These are phyloP conservation scores for Neurospora cerealis DNA, from an alignment of 495 filamentous ascomycete genomes.

Conservation along the genomic window DNA sequence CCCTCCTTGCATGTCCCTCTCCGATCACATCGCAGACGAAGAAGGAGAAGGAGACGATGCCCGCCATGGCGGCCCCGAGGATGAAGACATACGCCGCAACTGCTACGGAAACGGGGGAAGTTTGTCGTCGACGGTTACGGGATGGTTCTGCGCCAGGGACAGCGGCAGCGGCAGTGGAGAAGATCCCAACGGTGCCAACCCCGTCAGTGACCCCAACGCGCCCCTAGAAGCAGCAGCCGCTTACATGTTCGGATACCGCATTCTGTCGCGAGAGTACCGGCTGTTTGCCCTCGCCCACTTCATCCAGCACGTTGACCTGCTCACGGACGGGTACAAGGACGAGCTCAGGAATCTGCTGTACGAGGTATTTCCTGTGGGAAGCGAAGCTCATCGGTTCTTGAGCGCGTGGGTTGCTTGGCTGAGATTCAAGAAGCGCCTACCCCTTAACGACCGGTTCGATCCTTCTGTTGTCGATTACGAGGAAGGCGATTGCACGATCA, in stretches of 20 bases:
- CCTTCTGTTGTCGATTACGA: background rate
- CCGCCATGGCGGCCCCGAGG: background rate
- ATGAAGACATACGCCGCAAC: background rate
- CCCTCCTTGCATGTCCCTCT: background rate
- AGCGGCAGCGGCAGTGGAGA: background rate
- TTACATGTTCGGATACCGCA: background rate
- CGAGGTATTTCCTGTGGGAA: background rate
- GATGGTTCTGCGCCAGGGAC: background rate
- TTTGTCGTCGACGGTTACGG: background rate
- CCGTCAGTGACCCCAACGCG: background rate
- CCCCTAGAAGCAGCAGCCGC: background rate
- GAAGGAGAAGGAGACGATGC: background rate
- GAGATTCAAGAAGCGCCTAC: background rate
- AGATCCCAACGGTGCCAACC: background rate
- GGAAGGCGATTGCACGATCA: background rate
- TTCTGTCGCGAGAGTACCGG: background rate
- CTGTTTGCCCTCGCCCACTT: background rate
- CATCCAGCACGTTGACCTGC: background rate
- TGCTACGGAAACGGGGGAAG: background rate
- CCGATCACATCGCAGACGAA: background rate
- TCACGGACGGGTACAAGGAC: background rate
- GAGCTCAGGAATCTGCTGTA: background rate
- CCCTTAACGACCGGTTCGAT: background rate
- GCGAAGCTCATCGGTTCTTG: background rate
- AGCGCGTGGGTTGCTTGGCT: background rate